Percentiles rank a stretch among this genome's conserved stretches.
These are phyloP conservation scores for Corynespora cassiicola DNA, from an alignment of 2,329 filamentous ascomycete species.

Conservation along the genomic window DNA sequence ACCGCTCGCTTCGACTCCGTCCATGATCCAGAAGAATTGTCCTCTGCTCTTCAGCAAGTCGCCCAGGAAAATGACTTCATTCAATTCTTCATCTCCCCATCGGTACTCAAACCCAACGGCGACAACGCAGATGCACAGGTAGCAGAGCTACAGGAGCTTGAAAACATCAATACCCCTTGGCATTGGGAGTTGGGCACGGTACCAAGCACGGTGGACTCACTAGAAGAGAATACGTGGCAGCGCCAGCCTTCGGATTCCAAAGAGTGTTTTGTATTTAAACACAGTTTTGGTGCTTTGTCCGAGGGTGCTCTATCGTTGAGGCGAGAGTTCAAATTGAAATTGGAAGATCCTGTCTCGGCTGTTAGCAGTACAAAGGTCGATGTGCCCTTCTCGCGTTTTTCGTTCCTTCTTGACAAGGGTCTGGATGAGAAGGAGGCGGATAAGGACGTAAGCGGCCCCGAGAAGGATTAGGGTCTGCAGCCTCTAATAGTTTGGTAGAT, in stretches of 20 bases:
- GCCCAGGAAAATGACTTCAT: conserved; percentile 69
- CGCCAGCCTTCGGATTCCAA: conserved; percentile 10
- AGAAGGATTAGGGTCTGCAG: conserved; percentile 1
- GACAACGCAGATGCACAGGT: conserved; percentile 2
- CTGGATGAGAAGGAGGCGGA: conserved; percentile 1
- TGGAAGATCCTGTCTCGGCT: conserved; percentile 4
- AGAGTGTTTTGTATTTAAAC: conserved; percentile 24
- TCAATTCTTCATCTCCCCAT: conserved; percentile 42
- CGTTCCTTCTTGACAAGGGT: conserved; percentile 4
- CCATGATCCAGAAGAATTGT: conserved; percentile 36
- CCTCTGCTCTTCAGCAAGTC: conserved; percentile 59
- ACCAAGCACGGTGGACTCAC: conserved; percentile 52
- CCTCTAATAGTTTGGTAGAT: conserved; percentile 13
- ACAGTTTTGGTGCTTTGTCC: conserved; percentile 69
- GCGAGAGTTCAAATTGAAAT: conserved; percentile 4
- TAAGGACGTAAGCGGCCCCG: conserved; percentile 12
- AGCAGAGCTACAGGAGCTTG: conserved; percentile 1
- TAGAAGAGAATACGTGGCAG: conserved; percentile 32
- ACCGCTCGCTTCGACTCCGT: conserved; percentile 12
- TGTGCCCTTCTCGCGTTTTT: conserved; percentile 52
- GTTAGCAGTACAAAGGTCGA: conserved; percentile 54
- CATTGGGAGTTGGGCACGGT: conserved; percentile 49
- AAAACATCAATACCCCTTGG: conserved; percentile 8
- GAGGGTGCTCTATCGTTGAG: conserved; percentile 56
- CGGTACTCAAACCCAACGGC: conserved; percentile 1